These are phyloP conservation scores for Insectozyma bohioensis DNA, from an alignment of 1,139 yeast genomes.

Conservation along the genomic window DNA sequence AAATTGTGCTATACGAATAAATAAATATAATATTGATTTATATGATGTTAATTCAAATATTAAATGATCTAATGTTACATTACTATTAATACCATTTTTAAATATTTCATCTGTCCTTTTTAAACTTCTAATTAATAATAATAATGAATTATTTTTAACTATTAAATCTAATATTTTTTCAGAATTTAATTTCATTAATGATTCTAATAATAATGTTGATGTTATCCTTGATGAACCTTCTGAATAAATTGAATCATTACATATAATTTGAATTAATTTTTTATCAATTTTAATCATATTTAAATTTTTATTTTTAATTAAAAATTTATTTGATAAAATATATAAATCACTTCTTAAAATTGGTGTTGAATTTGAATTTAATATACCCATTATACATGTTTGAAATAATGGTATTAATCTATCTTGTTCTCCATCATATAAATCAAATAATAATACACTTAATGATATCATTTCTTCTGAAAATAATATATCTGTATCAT, in stretches of 20 bases:
- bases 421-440: slow-evolving; percentile 38
- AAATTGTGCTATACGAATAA: slow-evolving; percentile 74
- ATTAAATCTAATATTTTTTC: slow-evolving; percentile 61
- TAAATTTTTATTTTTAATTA: slow-evolving; percentile 42
- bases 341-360: slow-evolving; percentile 76
- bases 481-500: slow-evolving; percentile 62
- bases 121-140: slow-evolving; percentile 64
- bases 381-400: slow-evolving; percentile 71
- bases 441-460: slow-evolving; percentile 67
- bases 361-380: slow-evolving; percentile 67
- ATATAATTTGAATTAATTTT: slow-evolving; percentile 60
- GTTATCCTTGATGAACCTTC: slow-evolving; percentile 80
- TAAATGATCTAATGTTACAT: slow-evolving; percentile 50
- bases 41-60: slow-evolving; percentile 75
- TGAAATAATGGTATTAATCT: slow-evolving; percentile 69
- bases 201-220: slow-evolving; percentile 70
- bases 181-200: slow-evolving; percentile 57
- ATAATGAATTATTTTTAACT: slow-evolving; percentile 63
- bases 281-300: slow-evolving; percentile 58
- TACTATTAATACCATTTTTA: slow-evolving; percentile 23
- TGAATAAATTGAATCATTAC: slow-evolving; percentile 77
- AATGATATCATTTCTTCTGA: slow-evolving; percentile 78
- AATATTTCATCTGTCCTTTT: slow-evolving; percentile 68
- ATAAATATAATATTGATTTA: slow-evolving; percentile 66
- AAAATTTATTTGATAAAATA: slow-evolving; percentile 65